Conservation (phyloP, 768 basidiomycete species). For the Calocybe cyanea region DNA sequence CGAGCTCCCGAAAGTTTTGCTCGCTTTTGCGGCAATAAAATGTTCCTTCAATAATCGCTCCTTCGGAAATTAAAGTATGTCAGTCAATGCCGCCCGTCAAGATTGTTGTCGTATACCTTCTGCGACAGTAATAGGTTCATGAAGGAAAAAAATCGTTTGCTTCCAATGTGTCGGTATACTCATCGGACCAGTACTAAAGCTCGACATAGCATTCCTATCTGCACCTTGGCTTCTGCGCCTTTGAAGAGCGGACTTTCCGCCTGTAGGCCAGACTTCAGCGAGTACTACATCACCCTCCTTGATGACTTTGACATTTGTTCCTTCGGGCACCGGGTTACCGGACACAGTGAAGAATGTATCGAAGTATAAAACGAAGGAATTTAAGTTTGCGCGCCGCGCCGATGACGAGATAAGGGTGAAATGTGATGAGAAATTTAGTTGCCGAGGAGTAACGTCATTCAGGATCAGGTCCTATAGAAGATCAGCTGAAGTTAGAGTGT, state of each 20-base stretch:
- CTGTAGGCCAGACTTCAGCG: conserved; percentile 81
- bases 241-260: conserved; percentile 56
- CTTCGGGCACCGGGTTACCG: conserved; percentile 49
- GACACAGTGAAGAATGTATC: conserved; percentile 84
- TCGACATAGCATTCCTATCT: conserved; percentile 49
- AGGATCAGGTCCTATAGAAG: conserved; percentile 69
- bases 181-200: conserved; percentile 88
- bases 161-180: conserved; percentile 96
- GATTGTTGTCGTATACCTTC: conserved; percentile 53
- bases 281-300: conserved; percentile 57
- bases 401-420: conserved; percentile 73
- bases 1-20: conserved; percentile 80
- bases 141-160: conserved; percentile 86
- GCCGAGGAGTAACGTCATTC: conserved; percentile 54
- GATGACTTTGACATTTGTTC: conserved; percentile 50
- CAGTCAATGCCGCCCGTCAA: not conserved
- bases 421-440: conserved; percentile 75
- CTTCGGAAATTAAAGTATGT: conserved; percentile 37
- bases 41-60: conserved; percentile 68
- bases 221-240: conserved; percentile 56
- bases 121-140: conserved; percentile 69
- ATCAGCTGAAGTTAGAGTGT: not conserved
- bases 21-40: conserved; percentile 82
- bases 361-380: conserved; percentile 87
- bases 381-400: conserved; percentile 59